Evolutionary conservation across 202 grass and related monocot species (phyloP), one percentile per base, ranked within the genome.

Genomic region (Setaria viridis): DNA sequence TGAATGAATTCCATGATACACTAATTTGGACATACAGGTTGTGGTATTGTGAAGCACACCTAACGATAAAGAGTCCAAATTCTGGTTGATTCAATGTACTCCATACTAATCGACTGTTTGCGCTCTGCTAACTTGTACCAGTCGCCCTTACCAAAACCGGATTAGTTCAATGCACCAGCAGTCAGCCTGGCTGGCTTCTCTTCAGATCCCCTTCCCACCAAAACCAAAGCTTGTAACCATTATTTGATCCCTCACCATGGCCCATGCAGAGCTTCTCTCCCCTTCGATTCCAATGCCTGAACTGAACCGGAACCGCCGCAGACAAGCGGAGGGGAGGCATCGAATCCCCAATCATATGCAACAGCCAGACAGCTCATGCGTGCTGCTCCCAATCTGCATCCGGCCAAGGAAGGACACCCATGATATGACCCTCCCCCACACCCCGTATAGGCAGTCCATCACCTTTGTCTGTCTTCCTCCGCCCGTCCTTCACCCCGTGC

Each of bases 281-380:
- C 72, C 35, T 37, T 41, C 39, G 39, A 41, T 41, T 41, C 39
- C 39, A 41, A 41, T 41, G 39, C 39, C 39, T 25, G 25, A 25
- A 25, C 39, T 41, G 55, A 62, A 54, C 46, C 42, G 7, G 46
- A 56, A 70, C 21, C 64, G n/a, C 34, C 17, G 19, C 11, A 57
- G 53, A 75, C 35, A 67, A 63, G 59, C n/a, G 25, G 69, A 63
- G 65, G 37, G 39, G 39, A 41, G 39, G 20, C 32, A 67, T 62
- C 68, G 12, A 68, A 57, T 76, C 79, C 79, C 79, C 66, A 82
- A 82, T 82, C 79, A 71, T 82, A 70, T 33, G 79, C 79, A 82
- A 58, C 66, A 71, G 66, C 16, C 77, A 45, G 79, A 81, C 79
- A 82, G 79, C 79, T 82, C 79, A 82, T 6, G 51, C 79, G 16